Percentiles rank a stretch among this genome's conserved stretches.
Conservation (phyloP, 768 basidiomycete genomes). For the Coprinopsis cinerea region DNA sequence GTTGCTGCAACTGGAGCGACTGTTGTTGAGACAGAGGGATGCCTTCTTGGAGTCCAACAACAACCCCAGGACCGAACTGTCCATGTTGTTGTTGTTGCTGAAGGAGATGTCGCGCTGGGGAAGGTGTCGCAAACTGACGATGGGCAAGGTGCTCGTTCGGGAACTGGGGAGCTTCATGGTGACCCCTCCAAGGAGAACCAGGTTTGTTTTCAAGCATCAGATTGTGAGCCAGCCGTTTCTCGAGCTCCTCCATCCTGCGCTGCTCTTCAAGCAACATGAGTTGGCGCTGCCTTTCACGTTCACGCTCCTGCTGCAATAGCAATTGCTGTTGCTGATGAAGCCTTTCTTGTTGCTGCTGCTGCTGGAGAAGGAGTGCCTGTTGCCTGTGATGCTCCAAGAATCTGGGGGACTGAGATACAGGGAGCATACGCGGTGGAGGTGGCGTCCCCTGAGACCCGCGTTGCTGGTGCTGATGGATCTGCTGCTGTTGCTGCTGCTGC, state of each 20-base stretch:
- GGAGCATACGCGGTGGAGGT: slow-evolving; percentile 69
- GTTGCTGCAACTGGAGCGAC: slow-evolving; percentile 67
- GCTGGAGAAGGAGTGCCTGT: slow-evolving; percentile 59
- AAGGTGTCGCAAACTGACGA: slow-evolving; percentile 38
- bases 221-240: slow-evolving; percentile 7
- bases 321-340: slow-evolving; percentile 19
- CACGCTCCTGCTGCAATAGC: slow-evolving; percentile 8
- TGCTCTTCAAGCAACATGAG: slow-evolving; percentile 6
- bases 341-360: slow-evolving; percentile 34
- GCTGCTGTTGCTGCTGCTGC: slow-evolving; percentile 38
- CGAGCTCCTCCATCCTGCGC: slow-evolving; percentile 10
- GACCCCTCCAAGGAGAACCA: slow-evolving; percentile 31
- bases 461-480: slow-evolving; percentile 46
- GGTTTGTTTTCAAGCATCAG: slow-evolving; percentile 9
- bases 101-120: slow-evolving; percentile 22
- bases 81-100: slow-evolving; percentile 48
- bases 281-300: slow-evolving; percentile 6
- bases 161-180: slow-evolving; percentile 57
- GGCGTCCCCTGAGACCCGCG: slow-evolving; percentile 55
- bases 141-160: slow-evolving; percentile 62
- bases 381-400: slow-evolving; percentile 75
- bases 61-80: slow-evolving; percentile 31
- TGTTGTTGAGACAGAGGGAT: slow-evolving; percentile 39
- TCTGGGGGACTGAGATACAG: slow-evolving; percentile 71
- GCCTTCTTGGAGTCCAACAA: slow-evolving; percentile 27